A percentile compares a stretch with the other conserved stretches of the same genome.
These are phyloP conservation scores for Metarhizium album DNA, from an alignment of 2,329 filamentous ascomycete genomes.

Conservation along the genomic window DNA sequence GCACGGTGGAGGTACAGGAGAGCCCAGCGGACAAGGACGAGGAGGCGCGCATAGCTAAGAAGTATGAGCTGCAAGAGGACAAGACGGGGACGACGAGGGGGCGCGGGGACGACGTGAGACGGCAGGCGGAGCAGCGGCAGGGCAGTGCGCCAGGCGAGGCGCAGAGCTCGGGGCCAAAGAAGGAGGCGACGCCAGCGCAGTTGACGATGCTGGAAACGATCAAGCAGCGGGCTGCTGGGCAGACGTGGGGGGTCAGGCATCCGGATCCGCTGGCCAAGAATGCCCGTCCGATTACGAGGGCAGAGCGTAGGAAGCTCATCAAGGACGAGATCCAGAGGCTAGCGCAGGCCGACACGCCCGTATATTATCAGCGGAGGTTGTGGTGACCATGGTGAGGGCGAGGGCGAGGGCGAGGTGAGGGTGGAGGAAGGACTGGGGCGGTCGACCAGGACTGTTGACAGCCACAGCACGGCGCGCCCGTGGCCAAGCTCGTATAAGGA, in stretches of 20 bases:
- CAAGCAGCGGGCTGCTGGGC: constrained; percentile 20
- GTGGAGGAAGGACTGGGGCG: too few relatives aligned
- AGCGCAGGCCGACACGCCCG: constrained; percentile 32
- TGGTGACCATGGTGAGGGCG: too few relatives aligned
- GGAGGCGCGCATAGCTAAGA: constrained; percentile 9
- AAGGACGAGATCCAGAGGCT: constrained; percentile 44
- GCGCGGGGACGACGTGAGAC: constrained; percentile 10
- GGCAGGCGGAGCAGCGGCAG: not conserved
- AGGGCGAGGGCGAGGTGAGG: too few relatives aligned
- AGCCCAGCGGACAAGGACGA: constrained; percentile 22
- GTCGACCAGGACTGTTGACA: too few relatives aligned
- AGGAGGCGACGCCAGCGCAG: constrained; percentile 15
- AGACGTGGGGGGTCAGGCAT: constrained; percentile 23
- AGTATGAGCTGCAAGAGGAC: constrained; percentile 19
- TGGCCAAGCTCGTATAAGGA: too few relatives aligned
- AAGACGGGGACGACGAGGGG: not conserved
- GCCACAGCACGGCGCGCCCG: too few relatives aligned
- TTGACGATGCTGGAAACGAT: constrained; percentile 22
- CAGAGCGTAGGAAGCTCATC: constrained; percentile 45
- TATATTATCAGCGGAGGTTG: constrained; percentile 44
- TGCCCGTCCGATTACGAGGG: constrained; percentile 38
- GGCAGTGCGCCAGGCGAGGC: constrained; percentile 8
- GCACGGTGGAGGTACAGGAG: constrained; percentile 29
- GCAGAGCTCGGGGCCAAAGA: constrained; percentile 7
- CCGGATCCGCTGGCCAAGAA: constrained; percentile 26